A percentile compares a stretch with the other conserved stretches of the same genome.
Conservation (phyloP, 805 yeast genomes). For the Ogataea polymorpha region DNA sequence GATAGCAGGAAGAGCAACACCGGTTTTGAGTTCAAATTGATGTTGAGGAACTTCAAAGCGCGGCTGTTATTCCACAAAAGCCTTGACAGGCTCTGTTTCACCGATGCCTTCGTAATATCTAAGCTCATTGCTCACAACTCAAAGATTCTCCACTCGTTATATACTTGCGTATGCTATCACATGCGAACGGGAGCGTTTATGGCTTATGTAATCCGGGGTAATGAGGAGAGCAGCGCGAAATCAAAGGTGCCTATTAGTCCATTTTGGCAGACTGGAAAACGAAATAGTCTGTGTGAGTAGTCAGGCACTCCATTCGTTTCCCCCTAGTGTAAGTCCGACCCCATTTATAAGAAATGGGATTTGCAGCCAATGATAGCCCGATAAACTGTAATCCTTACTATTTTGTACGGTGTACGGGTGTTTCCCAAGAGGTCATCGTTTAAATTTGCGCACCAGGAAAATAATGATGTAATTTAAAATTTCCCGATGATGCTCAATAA, state of each 20-base stretch:
- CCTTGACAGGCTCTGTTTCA: conserved; percentile 1
- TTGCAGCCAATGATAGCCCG: conserved; percentile 1
- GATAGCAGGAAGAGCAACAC: conserved; percentile 33
- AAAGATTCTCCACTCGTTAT: background rate
- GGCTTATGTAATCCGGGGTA: conserved; percentile 9
- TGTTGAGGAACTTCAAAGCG: conserved; percentile 22
- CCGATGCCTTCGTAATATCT: background rate
- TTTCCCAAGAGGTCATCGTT: conserved; percentile 1
- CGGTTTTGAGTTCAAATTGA: conserved; percentile 31
- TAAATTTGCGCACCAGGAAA: conserved; percentile 4
- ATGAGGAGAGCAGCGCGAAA: background rate
- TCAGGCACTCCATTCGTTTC: too few relatives aligned
- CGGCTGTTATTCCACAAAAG: conserved; percentile 17
- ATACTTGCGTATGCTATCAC: conserved; percentile 6
- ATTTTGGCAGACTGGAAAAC: too few relatives aligned
- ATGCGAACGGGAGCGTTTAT: conserved; percentile 1
- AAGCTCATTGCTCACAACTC: background rate
- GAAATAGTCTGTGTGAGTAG: too few relatives aligned
- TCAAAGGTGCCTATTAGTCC: too few relatives aligned
- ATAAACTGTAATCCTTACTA: background rate
- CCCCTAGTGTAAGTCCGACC: too few relatives aligned
- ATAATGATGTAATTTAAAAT: background rate
- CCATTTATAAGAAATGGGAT: too few relatives aligned
- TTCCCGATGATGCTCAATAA: conserved; percentile 2
- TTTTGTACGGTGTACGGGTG: conserved; percentile 5